phyloP scores from a whole-genome alignment of 371 early-diverging fungal species.

The Mucor circinelloides region DNA sequence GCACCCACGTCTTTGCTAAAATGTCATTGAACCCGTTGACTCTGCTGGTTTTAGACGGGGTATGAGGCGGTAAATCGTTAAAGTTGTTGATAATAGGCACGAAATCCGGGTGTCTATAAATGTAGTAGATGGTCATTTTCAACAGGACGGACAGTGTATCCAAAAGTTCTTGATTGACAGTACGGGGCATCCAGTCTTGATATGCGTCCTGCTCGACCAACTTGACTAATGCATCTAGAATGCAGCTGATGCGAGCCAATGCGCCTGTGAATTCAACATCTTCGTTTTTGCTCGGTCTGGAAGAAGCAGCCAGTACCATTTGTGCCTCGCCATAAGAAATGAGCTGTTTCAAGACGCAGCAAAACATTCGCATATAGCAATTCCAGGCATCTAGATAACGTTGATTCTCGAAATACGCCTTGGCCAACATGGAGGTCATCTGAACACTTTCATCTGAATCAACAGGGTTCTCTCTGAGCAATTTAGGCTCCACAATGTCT shows the following conservation, averaged over 20 bases:
- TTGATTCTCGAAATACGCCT: constrained; percentile 31
- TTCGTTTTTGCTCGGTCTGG: constrained; percentile 21
- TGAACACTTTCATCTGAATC: constrained; percentile 21
- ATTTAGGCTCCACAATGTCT: constrained; percentile 12
- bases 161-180: not conserved
- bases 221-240: not conserved
- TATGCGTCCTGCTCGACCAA: not conserved
- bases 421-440: constrained; percentile 17
- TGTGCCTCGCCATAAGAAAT: constrained; percentile 31
- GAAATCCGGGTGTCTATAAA: constrained; percentile 52
- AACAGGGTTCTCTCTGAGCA: constrained; percentile 19
- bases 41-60: constrained; percentile 37
- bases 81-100: constrained; percentile 51
- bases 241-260: not conserved
- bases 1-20: constrained; percentile 34
- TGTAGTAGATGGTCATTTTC: constrained; percentile 37
- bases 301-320: not conserved
- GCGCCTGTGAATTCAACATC: constrained; percentile 31
- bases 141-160: not conserved
- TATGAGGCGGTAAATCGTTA: constrained; percentile 30
- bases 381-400: constrained; percentile 36
- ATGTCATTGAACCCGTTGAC: constrained; percentile 35
- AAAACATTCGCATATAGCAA: constrained; percentile 30
- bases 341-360: constrained; percentile 22
- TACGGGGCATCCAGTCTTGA: constrained; percentile 14